phyloP scores from a whole-genome alignment of 2,329 filamentous ascomycete genomes.

The Exophiala xenobiotica region DNA sequence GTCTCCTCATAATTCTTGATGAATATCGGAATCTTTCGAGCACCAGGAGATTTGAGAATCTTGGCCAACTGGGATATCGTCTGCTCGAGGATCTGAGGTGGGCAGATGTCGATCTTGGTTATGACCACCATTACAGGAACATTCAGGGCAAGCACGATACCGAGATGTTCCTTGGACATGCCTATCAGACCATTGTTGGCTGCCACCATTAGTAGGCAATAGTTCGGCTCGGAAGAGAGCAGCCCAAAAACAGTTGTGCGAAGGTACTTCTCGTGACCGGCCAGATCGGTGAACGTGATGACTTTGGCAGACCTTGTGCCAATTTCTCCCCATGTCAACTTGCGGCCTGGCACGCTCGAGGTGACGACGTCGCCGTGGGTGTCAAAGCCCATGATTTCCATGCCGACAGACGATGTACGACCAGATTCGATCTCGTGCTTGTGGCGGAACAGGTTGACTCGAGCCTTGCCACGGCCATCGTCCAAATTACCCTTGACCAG shows the following conservation, averaged over 20 bases:
- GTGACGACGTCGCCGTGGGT: slow-evolving; percentile 78
- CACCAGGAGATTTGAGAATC: slow-evolving; percentile 90
- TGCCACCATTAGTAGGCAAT: slow-evolving; percentile 96
- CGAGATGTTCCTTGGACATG: slow-evolving; percentile 97
- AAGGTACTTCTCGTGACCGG: slow-evolving; percentile 92
- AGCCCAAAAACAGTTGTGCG: slow-evolving; percentile 95
- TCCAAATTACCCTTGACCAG: slow-evolving; percentile 93
- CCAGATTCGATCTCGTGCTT: slow-evolving; percentile 98
- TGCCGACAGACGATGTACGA: slow-evolving; percentile 90
- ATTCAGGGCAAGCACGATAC: slow-evolving; percentile 89
- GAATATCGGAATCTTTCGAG: slow-evolving; percentile 92
- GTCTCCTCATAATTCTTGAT: slow-evolving; percentile 90
- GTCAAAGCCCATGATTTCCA: slow-evolving; percentile 99
- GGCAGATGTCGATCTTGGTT: slow-evolving; percentile 98
- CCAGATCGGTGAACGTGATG: slow-evolving; percentile 92
- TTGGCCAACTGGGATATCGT: slow-evolving; percentile 88
- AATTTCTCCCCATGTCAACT: slow-evolving; percentile 96
- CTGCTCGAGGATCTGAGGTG: slow-evolving; percentile 89
- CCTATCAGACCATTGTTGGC: slow-evolving; percentile 96
- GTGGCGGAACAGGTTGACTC: slow-evolving; percentile 93
- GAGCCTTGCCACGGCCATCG: slow-evolving; percentile 87
- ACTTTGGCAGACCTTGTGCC: slow-evolving; percentile 92
- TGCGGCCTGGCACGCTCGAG: slow-evolving; percentile 78
- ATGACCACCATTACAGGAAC: slow-evolving; percentile 97
- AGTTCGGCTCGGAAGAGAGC: slow-evolving; percentile 91